Evolutionary conservation across 2,329 filamentous ascomycete species (phyloP), one percentile per base, ranked within the genome.

Genomic region (Botryotinia narcissicola): DNA sequence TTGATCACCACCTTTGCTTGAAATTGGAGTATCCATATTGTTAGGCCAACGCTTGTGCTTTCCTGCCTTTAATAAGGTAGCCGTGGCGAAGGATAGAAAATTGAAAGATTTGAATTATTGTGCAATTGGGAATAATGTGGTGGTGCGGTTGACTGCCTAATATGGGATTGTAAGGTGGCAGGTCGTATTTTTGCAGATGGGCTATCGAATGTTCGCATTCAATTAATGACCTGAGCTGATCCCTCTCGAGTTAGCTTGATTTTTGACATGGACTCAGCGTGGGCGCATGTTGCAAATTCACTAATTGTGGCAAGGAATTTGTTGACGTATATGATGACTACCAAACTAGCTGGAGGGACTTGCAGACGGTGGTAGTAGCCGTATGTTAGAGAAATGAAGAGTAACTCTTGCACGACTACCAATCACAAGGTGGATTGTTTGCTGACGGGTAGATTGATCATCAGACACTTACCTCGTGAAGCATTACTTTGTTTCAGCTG

Each of bases 1-100:
- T 59, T 75, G 74, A 42, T 77, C 77, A 48, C 78, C 78, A 57
- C 35, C 66, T 73, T 78, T 76, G 72, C 71, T 77, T 44, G 78
- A 78, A 70, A 67, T 79, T 59, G 78, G 78, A 71, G 78, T 79
- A 77, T 79, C 78, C 78, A 79, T 79, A 20, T 59, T 72, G 9
- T 48, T n/a, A 40, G 32, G 4, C 9, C 18, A 25, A 32, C 25
- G 4, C 29, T 68, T 37, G 20, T 57, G 22, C 22, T 40, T 72
- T 44, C 48, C 29, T 37, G 8, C 3, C 44, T 25, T 37, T 14
- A 37, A 29, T 20, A 40, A 40, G 22, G 32, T 37, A 22, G 29
- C 32, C 37, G 22, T 68, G 60, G 51, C 20, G 40, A 44, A 46
- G 20, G 40, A 42, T 14, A 20, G 62, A 42, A 22, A 22, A 54